Evolutionary conservation across 2,329 filamentous ascomycete genomes (phyloP), one percentile per base, ranked within the genome.

Genomic region (Fusarium brachygibbosum): DNA sequence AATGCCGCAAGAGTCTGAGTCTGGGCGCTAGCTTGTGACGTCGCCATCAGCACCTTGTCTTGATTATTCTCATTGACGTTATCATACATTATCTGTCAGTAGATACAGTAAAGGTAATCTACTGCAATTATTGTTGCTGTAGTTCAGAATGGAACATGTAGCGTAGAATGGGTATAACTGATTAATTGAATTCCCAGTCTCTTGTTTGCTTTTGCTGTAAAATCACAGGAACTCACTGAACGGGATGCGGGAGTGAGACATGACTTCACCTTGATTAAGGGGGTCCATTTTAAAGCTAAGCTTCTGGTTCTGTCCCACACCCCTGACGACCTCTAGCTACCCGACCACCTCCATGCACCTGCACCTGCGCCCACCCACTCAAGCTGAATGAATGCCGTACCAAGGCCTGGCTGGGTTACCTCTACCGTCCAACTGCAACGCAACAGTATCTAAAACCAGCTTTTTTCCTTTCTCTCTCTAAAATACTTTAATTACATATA

Each of bases 231-330:
- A 52, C 49, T 50, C 21, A 28, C 21, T 25, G 13, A 29, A 38
- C 8, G 44, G 54, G 67, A 63, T 69, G 6, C 23, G 5, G 4
- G 23, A 25, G 23, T 76, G 75, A 78, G 76, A 77, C 76, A 77
- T 72, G 72, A 72, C 68, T 73, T 73, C 54, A 60, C 54, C 46
- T 65, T 65, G 62, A 73, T 72, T 62, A 72, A 64, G 60, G 64
- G 54, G 53, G 53, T 29, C 48, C 29, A 50, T 60, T 9, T 53
- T 69, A 67, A 71, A 63, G 60, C 49, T 60, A 64, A 68, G 62
- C 58, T 68, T 52, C 55, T 23, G 54, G 54, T 58, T 41, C n/a
- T 40, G 58, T 62, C 34, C 28, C 63, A 66, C 66, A 54, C 70
- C 66, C 60, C 53, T 66, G 65, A 48, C 68, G 32, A 46, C 50